Conservation (phyloP, 805 yeast species). For the Tetrapisispora nanseiensis region DNA sequence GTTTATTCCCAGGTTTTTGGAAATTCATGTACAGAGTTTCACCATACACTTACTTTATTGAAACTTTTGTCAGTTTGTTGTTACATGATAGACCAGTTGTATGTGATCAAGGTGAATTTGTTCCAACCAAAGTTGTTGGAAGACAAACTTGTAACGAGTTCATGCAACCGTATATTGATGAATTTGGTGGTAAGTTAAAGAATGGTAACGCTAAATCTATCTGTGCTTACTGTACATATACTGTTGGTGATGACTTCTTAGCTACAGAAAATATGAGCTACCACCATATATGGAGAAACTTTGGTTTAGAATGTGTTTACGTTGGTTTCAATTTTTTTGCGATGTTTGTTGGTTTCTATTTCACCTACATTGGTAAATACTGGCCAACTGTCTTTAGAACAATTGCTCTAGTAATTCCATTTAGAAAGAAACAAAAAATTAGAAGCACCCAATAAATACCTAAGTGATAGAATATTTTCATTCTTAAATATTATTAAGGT, state of each 20-base stretch:
- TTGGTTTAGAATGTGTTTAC: constrained; percentile 45
- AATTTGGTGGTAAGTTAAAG: constrained; percentile 17
- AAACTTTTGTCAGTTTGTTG: constrained; percentile 40
- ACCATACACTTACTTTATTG: constrained; percentile 35
- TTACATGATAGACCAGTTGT: constrained; percentile 37
- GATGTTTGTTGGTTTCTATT: constrained; percentile 41
- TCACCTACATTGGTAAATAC: constrained; percentile 20
- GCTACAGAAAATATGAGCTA: constrained; percentile 20
- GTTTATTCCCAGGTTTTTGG: constrained; percentile 36
- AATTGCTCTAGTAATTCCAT: neutral
- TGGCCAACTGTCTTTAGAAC: constrained; percentile 12
- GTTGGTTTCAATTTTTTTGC: constrained; percentile 37
- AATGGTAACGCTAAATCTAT: constrained; percentile 30
- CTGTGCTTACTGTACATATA: constrained; percentile 48
- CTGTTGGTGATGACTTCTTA: constrained; percentile 47
- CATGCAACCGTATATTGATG: constrained; percentile 12
- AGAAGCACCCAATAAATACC: neutral
- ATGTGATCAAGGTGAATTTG: constrained; percentile 30
- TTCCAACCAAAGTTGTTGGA: constrained; percentile 14
- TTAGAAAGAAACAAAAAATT: neutral
- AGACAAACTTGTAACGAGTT: constrained; percentile 30
- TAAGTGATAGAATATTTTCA: neutral
- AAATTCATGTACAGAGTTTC: constrained; percentile 33
- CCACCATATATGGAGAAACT: constrained; percentile 43
- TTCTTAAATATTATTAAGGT: neutral